Evolutionary conservation across 2,329 filamentous ascomycete genomes (phyloP).

Genomic region (Lecanoromycetidae sp.): DNA sequence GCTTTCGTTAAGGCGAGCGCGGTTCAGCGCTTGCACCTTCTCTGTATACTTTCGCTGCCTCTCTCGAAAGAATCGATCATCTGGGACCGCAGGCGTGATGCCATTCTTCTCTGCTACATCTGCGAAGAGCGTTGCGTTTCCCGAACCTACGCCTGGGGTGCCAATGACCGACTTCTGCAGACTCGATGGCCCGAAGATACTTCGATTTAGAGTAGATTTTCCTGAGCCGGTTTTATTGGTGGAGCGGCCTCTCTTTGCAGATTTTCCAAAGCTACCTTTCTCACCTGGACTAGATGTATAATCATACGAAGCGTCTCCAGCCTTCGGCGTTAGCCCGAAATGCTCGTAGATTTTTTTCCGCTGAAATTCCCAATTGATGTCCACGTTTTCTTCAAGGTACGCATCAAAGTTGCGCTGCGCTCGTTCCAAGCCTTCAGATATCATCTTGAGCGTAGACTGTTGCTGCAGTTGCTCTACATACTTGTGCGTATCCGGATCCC

Average conservation of each 20-base stretch:
- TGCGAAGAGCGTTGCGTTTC: conserved; percentile 51
- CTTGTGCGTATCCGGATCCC: conserved; percentile 48
- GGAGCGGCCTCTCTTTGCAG: conserved; percentile 26
- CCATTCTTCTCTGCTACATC: conserved; percentile 52
- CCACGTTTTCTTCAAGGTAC: conserved; percentile 88
- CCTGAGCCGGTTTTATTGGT: conserved; percentile 20
- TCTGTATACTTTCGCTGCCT: conserved; percentile 73
- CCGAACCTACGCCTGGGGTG: conserved; percentile 53
- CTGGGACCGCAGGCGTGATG: conserved; percentile 41
- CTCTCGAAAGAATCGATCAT: conserved; percentile 66
- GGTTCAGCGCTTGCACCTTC: conserved; percentile 68
- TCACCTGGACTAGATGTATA: conserved; percentile 25
- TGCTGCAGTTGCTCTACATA: conserved; percentile 79
- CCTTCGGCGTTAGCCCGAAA: conserved; percentile 64
- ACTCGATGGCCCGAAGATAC: conserved; percentile 56
- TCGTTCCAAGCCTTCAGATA: conserved; percentile 78
- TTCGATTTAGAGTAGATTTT: conserved; percentile 33
- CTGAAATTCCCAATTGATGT: conserved; percentile 91
- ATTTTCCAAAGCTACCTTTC: conserved; percentile 42
- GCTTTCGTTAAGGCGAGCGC: conserved; percentile 51
- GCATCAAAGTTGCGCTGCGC: conserved; percentile 84
- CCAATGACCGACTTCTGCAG: conserved; percentile 82
- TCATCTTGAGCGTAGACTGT: conserved; percentile 83
- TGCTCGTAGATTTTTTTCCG: conserved; percentile 89
- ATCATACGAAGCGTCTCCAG: conserved; percentile 31